Percentiles rank a stretch among this genome's conserved stretches.
Evolutionary conservation across 148 eudicot species (phyloP).

Genomic region (Limonium bicolor): DNA sequence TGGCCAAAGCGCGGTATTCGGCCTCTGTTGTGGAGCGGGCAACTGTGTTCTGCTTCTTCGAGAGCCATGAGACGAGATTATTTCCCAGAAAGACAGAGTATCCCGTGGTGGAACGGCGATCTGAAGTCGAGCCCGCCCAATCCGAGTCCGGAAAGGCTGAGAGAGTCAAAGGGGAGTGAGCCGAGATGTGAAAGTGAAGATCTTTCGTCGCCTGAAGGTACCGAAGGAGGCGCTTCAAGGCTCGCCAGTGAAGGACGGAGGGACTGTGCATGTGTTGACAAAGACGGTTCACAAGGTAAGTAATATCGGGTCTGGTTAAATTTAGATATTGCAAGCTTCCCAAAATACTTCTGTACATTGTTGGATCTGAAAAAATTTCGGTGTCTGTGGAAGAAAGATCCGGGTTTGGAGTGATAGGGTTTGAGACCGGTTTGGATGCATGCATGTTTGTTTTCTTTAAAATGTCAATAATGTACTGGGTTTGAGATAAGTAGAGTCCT

Average conservation of each 20-base stretch:
- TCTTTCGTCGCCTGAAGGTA: neutral
- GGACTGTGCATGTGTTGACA: neutral
- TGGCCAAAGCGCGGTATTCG: neutral
- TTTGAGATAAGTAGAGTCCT: neutral
- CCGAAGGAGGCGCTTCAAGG: neutral
- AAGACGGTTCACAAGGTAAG: neutral
- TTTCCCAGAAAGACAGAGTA: too few relatives aligned
- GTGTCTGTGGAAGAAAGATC: neutral
- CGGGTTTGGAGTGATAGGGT: neutral
- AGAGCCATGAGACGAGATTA: neutral
- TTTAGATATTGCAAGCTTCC: neutral
- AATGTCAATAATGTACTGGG: too few relatives aligned
- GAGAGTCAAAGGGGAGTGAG: too few relatives aligned
- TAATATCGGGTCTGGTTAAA: neutral
- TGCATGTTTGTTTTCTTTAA: too few relatives aligned
- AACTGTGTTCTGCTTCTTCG: neutral
- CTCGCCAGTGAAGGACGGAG: neutral
- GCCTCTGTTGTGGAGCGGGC: neutral
- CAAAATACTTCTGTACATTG: neutral
- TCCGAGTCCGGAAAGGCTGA: neutral
- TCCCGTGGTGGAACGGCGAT: neutral
- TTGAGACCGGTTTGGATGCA: neutral
- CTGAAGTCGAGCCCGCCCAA: neutral
- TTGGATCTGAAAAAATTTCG: neutral
- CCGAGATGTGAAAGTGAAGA: too few relatives aligned